These are phyloP conservation scores for Russula abietina DNA, from an alignment of 768 basidiomycete species.

Conservation along the genomic window DNA sequence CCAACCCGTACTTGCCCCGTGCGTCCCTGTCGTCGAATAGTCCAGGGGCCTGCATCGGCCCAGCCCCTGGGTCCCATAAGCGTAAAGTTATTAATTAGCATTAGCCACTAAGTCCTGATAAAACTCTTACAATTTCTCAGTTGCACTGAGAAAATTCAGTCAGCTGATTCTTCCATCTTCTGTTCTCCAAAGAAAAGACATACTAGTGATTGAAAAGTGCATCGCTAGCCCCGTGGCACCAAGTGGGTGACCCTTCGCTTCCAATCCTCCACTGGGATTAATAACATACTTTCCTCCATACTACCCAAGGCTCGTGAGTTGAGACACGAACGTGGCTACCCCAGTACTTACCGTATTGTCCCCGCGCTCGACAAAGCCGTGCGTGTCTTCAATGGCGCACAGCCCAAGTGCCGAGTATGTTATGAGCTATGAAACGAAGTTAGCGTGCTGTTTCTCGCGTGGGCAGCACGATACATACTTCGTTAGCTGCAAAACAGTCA, in stretches of 20 bases:
- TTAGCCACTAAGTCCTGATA: neutral
- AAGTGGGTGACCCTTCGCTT: constrained; percentile 85
- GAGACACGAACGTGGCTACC: neutral
- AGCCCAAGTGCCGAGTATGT: constrained; percentile 78
- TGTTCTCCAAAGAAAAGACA: constrained; percentile 25
- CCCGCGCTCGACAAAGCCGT: constrained; percentile 63
- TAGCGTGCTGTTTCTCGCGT: neutral
- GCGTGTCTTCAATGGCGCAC: constrained; percentile 58
- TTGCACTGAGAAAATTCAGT: constrained; percentile 49
- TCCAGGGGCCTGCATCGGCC: constrained; percentile 75
- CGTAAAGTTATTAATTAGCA: neutral
- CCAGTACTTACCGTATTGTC: constrained; percentile 63
- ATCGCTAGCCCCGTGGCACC: constrained; percentile 80
- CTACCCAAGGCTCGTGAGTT: constrained; percentile 33
- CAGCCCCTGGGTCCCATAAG: constrained; percentile 52
- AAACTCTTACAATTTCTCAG: constrained; percentile 51
- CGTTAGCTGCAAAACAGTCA: constrained; percentile 80
- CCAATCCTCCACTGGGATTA: constrained; percentile 80
- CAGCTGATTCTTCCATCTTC: neutral
- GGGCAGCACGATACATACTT: constrained; percentile 39
- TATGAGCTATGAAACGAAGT: constrained; percentile 47
- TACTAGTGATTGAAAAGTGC: constrained; percentile 83
- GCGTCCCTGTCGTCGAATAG: constrained; percentile 56
- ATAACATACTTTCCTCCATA: constrained; percentile 82
- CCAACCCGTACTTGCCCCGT: constrained; percentile 72